A percentile compares a stretch with the other conserved stretches of the same genome.
phyloP scores from a whole-genome alignment of 257 asterid species.

The Primulina eburnea region DNA sequence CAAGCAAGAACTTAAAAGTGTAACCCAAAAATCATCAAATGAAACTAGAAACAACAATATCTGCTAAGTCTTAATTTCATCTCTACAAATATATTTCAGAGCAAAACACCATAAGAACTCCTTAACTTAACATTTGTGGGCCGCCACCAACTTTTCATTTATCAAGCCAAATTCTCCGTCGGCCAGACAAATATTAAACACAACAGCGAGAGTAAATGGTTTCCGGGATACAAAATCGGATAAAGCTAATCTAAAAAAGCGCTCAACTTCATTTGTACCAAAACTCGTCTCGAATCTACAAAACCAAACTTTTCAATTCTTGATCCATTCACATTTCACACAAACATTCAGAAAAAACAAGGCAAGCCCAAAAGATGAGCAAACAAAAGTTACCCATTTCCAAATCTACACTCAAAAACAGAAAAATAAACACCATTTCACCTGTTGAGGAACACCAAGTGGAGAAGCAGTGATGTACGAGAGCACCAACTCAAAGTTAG shows the following conservation, averaged over 20 bases:
- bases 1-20: neutral
- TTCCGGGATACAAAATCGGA: neutral
- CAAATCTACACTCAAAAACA: neutral
- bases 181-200: neutral
- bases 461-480: constrained; percentile 84
- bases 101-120: neutral
- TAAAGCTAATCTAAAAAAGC: neutral
- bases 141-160: neutral
- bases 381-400: neutral
- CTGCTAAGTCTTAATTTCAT: neutral
- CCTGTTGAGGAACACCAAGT: constrained; percentile 97
- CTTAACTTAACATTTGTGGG: neutral
- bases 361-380: neutral
- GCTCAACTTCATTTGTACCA: neutral
- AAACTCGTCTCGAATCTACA: neutral
- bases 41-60: constrained; percentile 6
- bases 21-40: neutral
- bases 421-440: constrained; percentile 15
- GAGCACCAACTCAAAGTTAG: constrained; percentile 53
- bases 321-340: constrained; percentile 1
- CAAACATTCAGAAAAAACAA: neutral
- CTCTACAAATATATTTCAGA: neutral
- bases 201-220: constrained; percentile 2
- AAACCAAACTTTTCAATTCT: constrained; percentile 3
- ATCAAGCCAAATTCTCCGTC: neutral